Conservation (phyloP, 2,329 filamentous ascomycete species). For the Aspergillus amoenus region DNA sequence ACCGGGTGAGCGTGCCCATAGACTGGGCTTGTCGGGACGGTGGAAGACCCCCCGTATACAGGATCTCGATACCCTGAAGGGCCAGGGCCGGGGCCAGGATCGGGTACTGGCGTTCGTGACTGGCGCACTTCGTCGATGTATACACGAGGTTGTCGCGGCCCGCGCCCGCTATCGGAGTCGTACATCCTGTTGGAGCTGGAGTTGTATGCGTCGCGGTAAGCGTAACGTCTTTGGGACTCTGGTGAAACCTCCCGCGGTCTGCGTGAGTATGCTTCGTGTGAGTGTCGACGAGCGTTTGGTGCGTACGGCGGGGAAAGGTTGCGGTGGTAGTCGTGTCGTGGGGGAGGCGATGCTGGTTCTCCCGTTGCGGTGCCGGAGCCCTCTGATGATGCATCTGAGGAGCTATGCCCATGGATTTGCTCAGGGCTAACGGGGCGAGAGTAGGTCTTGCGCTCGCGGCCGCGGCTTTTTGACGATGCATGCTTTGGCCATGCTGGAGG, state of each 20-base stretch:
- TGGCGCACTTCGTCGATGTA: slow-evolving; percentile 19
- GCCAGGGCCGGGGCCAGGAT: not conserved
- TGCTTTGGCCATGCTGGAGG: slow-evolving; percentile 24
- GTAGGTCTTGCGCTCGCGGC: slow-evolving; percentile 22
- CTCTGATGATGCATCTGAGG: slow-evolving; percentile 32
- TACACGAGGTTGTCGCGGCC: slow-evolving; percentile 6
- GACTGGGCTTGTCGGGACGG: slow-evolving; percentile 10
- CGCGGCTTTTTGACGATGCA: slow-evolving; percentile 18
- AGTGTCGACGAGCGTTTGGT: slow-evolving; percentile 30
- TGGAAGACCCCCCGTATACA: slow-evolving; percentile 17
- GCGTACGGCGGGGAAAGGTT: slow-evolving; percentile 29
- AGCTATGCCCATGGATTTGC: slow-evolving; percentile 19
- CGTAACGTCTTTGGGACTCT: slow-evolving; percentile 12
- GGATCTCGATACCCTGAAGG: slow-evolving; percentile 12
- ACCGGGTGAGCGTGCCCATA: slow-evolving; percentile 10
- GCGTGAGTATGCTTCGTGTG: slow-evolving; percentile 36
- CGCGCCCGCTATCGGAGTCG: slow-evolving; percentile 21
- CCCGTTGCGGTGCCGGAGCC: slow-evolving; percentile 19
- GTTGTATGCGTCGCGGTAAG: slow-evolving; percentile 12
- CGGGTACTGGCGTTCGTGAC: slow-evolving; percentile 6
- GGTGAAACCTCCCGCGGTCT: slow-evolving; percentile 32
- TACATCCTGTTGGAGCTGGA: slow-evolving; percentile 13
- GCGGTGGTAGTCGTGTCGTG: slow-evolving; percentile 16
- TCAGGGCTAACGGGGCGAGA: slow-evolving; percentile 21
- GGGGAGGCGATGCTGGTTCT: slow-evolving; percentile 5